Percentiles rank a stretch among this genome's conserved stretches.
Evolutionary conservation across 1,139 yeast species (phyloP).

Genomic region (Saccharomyces hybrid): DNA sequence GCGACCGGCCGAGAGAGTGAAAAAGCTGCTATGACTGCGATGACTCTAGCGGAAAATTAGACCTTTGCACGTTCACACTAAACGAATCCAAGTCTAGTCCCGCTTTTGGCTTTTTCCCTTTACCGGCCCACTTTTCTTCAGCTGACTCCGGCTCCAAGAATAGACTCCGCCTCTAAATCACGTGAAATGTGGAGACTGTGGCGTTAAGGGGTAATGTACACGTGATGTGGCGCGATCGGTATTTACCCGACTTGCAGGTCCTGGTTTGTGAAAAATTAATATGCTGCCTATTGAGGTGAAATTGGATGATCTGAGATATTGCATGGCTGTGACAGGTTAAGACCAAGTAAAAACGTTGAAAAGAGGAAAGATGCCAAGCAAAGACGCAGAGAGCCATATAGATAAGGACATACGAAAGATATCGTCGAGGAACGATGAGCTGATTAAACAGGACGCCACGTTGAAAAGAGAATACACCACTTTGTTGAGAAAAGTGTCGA

Average conservation of each 20-base stretch:
- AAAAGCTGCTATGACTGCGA: not conserved
- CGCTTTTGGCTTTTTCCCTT: not conserved
- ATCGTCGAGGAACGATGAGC: slow-evolving; percentile 27
- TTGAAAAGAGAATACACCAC: slow-evolving; percentile 29
- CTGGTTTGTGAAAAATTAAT: not conserved
- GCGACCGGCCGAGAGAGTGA: not conserved
- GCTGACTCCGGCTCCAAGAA: not conserved
- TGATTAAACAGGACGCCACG: slow-evolving; percentile 26
- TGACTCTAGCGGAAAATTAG: not conserved
- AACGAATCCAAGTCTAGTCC: not conserved
- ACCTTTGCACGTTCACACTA: not conserved
- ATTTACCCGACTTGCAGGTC: not conserved
- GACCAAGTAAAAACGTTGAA: not conserved
- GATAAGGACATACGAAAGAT: slow-evolving; percentile 15
- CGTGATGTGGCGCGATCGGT: not conserved
- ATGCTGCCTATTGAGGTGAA: not conserved
- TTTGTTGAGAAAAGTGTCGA: slow-evolving; percentile 27
- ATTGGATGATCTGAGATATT: not conserved
- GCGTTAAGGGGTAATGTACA: not conserved
- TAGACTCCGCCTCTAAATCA: not conserved
- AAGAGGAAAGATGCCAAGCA: not conserved
- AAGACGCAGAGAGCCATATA: not conserved
- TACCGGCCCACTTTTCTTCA: not conserved
- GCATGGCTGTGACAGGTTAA: not conserved
- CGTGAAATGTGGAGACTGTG: not conserved